A percentile compares a stretch with the other conserved stretches of the same genome.
phyloP scores from a whole-genome alignment of 768 basidiomycete genomes.

The Russula griseocarnosa region DNA sequence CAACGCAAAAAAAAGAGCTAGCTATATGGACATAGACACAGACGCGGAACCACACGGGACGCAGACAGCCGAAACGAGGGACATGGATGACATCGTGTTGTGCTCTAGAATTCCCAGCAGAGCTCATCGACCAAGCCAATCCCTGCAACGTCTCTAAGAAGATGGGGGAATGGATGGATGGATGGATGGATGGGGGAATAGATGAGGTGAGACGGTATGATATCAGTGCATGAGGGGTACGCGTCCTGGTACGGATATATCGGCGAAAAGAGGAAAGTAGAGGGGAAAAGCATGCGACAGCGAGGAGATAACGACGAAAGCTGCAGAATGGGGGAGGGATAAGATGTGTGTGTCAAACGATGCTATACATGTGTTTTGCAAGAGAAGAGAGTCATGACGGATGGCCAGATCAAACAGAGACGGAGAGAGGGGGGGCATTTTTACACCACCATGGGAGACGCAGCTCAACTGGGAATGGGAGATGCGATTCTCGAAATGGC shows the following conservation, averaged over 20 bases:
- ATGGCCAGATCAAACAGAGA: background rate
- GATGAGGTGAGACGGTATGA: background rate
- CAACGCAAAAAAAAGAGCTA: background rate
- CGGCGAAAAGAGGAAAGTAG: background rate
- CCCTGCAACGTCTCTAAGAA: background rate
- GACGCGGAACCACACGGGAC: background rate
- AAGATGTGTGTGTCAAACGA: constrained; percentile 3
- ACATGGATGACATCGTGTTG: background rate
- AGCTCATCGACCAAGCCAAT: background rate
- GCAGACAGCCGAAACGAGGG: background rate
- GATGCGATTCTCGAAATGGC: constrained; percentile 6
- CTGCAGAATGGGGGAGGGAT: constrained; percentile 2
- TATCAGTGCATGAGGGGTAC: background rate
- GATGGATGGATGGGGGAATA: background rate
- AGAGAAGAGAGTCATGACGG: background rate
- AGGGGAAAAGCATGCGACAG: constrained; percentile 19
- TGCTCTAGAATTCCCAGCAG: background rate
- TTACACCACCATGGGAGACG: constrained; percentile 13
- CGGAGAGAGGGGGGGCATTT: background rate
- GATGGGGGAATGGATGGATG: background rate
- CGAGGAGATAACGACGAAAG: constrained; percentile 23
- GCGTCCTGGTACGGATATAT: background rate
- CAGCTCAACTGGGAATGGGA: constrained; percentile 6
- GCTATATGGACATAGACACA: background rate
- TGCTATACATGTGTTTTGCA: constrained; percentile 12